Percentiles rank a stretch among this genome's conserved stretches.
These are phyloP conservation scores for Cyberlindnera maritima DNA, from an alignment of 805 yeast genomes.

Conservation along the genomic window DNA sequence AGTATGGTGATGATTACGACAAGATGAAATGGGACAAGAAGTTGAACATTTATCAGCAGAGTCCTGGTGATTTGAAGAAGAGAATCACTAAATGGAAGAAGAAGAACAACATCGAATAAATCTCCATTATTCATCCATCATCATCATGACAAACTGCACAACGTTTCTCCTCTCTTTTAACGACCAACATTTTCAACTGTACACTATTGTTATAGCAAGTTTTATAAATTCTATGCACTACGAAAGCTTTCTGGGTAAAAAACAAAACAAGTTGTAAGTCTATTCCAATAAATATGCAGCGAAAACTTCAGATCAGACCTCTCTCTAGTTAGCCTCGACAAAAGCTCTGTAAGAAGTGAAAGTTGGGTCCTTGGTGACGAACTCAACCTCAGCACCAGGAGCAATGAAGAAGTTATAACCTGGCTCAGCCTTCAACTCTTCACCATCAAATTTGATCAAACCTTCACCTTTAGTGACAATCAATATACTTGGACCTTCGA, in stretches of 20 bases:
- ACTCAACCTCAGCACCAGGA: constrained; percentile 65
- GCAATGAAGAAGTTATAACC: constrained; percentile 88
- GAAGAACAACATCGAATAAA: constrained; percentile 33
- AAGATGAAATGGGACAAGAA: constrained; percentile 93
- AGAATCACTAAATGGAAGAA: constrained; percentile 72
- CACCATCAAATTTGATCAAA: constrained; percentile 39
- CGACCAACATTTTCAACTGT: not conserved
- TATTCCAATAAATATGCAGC: constrained; percentile 2
- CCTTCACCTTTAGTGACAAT: constrained; percentile 85
- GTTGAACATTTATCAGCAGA: constrained; percentile 77
- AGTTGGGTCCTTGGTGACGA: constrained; percentile 47
- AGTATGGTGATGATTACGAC: constrained; percentile 84
- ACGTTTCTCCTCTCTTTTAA: no score
- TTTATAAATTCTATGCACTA: no score
- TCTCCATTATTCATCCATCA: not conserved
- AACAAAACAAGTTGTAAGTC: not conserved
- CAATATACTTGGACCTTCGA: constrained; percentile 86
- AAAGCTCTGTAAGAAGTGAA: constrained; percentile 90
- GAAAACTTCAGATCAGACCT: not conserved
- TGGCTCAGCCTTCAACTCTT: constrained; percentile 48
- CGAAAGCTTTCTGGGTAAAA: not conserved
- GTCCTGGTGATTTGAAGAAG: constrained; percentile 77
- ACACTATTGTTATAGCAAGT: no score
- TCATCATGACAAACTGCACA: no score
- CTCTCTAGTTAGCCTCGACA: constrained; percentile 52